phyloP scores from a whole-genome alignment of 2,329 filamentous ascomycete species.

The Monilinia aucupariae region DNA sequence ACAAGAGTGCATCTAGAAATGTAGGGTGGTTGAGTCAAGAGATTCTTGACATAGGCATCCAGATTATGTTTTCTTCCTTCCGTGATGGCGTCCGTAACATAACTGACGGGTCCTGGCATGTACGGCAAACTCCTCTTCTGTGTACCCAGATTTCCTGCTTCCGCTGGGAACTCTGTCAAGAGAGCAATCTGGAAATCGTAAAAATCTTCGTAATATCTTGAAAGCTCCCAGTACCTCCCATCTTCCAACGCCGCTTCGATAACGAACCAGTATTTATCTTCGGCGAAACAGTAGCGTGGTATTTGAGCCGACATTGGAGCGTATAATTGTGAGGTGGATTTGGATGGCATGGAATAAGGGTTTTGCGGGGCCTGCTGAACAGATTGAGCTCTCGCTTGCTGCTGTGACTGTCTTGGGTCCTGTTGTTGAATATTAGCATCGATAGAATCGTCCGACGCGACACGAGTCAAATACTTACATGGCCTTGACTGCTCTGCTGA shows the following conservation, averaged over 20 bases:
- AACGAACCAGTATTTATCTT: constrained; percentile 98
- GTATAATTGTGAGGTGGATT: constrained; percentile 52
- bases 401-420: constrained; percentile 30
- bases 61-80: constrained; percentile 88
- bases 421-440: constrained; percentile 18
- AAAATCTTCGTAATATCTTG: constrained; percentile 95
- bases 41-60: constrained; percentile 91
- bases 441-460: neutral
- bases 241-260: constrained; percentile 89
- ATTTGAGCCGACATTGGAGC: constrained; percentile 80
- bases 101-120: constrained; percentile 96
- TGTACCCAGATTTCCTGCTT: constrained; percentile 78
- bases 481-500: constrained; percentile 44
- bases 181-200: constrained; percentile 98
- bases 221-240: constrained; percentile 85
- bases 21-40: constrained; percentile 75
- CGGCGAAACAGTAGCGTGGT: constrained; percentile 88
- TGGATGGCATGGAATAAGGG: constrained; percentile 35
- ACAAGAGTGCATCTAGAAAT: constrained; percentile 82
- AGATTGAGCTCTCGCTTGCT: constrained; percentile 28
- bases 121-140: constrained; percentile 83
- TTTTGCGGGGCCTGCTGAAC: constrained; percentile 31
- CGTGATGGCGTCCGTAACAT: constrained; percentile 96
- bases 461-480: constrained; percentile 38
- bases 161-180: constrained; percentile 83